phyloP scores from a whole-genome alignment of 2,329 filamentous ascomycete species.

The Penicillium carneum region DNA sequence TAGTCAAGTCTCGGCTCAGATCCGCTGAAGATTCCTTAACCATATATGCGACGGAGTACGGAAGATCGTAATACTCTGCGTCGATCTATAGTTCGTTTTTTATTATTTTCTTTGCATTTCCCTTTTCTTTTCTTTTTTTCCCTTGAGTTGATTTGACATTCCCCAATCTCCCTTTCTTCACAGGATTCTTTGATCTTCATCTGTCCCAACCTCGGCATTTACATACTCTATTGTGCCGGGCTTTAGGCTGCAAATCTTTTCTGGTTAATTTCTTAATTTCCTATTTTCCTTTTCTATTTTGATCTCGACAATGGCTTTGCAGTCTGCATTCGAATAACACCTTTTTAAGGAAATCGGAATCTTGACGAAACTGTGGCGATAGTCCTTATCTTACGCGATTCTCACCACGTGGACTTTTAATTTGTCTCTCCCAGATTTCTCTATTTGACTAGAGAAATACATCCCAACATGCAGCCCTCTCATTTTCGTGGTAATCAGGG shows the following conservation, averaged over 20 bases:
- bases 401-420: neutral
- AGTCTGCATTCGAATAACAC: conserved; percentile 8
- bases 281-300: conserved; percentile 5
- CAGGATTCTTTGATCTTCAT: conserved; percentile 34
- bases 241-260: neutral
- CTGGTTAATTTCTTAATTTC: neutral
- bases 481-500: conserved; percentile 42
- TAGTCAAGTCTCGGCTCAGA: conserved; percentile 21
- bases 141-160: conserved; percentile 15
- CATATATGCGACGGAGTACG: conserved; percentile 35
- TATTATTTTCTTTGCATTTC: conserved; percentile 5
- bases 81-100: conserved; percentile 38
- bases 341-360: neutral
- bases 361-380: conserved; percentile 14
- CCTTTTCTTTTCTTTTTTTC: neutral
- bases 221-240: conserved; percentile 21
- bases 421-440: neutral
- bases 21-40: conserved; percentile 42
- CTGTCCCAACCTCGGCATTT: conserved; percentile 36
- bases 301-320: conserved; percentile 14
- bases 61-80: conserved; percentile 35
- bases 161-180: conserved; percentile 23
- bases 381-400: conserved; percentile 7
- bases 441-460: neutral
- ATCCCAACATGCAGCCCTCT: conserved; percentile 45